phyloP scores from a whole-genome alignment of 2,329 filamentous ascomycete genomes.

The Atkinsonella texensis region DNA sequence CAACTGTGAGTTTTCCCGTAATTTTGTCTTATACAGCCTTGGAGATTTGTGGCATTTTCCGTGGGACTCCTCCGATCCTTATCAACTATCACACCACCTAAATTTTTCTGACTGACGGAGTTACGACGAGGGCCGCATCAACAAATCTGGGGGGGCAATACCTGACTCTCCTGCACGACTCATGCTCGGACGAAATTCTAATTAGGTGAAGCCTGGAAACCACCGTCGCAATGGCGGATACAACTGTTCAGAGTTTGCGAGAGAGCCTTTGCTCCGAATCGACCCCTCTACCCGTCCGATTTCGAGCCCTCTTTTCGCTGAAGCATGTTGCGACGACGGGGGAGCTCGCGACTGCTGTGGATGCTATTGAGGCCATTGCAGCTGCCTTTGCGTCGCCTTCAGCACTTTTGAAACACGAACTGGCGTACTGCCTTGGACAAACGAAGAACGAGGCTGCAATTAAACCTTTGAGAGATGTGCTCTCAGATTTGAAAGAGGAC shows the following conservation, averaged over 20 bases:
- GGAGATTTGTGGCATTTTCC: rapidly evolving
- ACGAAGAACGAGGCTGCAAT: slow-evolving; percentile 67
- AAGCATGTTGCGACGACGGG: slow-evolving; percentile 75
- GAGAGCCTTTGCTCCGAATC: slow-evolving; percentile 69
- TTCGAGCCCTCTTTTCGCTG: slow-evolving; percentile 93
- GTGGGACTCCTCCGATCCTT: neutral
- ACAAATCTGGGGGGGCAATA: slow-evolving; percentile 4
- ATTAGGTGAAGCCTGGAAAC: neutral
- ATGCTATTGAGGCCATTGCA: slow-evolving; percentile 68
- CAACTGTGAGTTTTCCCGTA: neutral
- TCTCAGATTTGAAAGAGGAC: slow-evolving; percentile 73
- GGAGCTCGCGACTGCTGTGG: slow-evolving; percentile 43
- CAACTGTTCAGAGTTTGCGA: slow-evolving; percentile 52
- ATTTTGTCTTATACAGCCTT: neutral
- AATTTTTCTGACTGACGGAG: slow-evolving; percentile 19
- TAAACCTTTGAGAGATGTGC: slow-evolving; percentile 57
- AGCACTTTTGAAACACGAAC: slow-evolving; percentile 86
- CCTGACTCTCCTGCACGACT: neutral
- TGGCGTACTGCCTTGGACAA: slow-evolving; percentile 94
- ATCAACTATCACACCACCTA: slow-evolving; percentile 18
- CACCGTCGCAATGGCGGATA: slow-evolving; percentile 12
- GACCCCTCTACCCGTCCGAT: slow-evolving; percentile 74
- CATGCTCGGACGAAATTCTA: neutral
- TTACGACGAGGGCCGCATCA: neutral
- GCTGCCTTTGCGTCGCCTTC: slow-evolving; percentile 76